Conservation (phyloP, 257 asterid genomes). For the Ocimum tenuiflorum region DNA sequence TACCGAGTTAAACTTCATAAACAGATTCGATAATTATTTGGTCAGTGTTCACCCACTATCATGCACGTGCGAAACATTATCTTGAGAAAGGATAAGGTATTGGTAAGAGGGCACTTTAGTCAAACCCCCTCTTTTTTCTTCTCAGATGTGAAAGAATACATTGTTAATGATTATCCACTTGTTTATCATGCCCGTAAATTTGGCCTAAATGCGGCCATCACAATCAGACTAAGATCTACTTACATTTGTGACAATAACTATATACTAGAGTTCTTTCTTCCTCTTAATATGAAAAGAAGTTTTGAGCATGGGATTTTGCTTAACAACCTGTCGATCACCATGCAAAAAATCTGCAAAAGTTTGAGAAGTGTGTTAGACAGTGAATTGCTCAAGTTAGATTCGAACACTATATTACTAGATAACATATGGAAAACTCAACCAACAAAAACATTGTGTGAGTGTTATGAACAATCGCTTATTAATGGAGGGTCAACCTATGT, state of each 20-base stretch:
- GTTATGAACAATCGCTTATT: no score
- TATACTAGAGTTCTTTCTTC: slow-evolving; percentile 79
- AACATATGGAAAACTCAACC: no score
- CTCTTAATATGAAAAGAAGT: slow-evolving; percentile 59
- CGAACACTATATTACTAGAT: no score
- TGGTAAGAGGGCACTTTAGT: slow-evolving; percentile 82
- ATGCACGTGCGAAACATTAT: slow-evolving; percentile 64
- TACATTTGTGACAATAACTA: slow-evolving; percentile 68
- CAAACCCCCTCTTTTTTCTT: slow-evolving; percentile 70
- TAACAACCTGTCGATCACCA: slow-evolving; percentile 74
- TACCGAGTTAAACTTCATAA: no score
- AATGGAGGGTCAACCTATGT: no score
- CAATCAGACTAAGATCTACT: slow-evolving; percentile 68
- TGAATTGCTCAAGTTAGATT: slow-evolving; percentile 33
- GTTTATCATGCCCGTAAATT: slow-evolving; percentile 89
- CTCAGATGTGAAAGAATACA: slow-evolving; percentile 68
- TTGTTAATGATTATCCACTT: slow-evolving; percentile 73
- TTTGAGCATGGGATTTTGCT: slow-evolving; percentile 70
- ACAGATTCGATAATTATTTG: no score
- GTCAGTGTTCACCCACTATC: no score
- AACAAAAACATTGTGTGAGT: no score
- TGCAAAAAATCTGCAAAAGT: slow-evolving; percentile 81
- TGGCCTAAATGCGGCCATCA: slow-evolving; percentile 78
- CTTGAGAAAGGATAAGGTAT: slow-evolving; percentile 86
- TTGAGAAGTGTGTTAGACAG: slow-evolving; percentile 68